phyloP scores from a whole-genome alignment of 1,284 basidiomycete genomes.

The Marasmius fiardii region DNA sequence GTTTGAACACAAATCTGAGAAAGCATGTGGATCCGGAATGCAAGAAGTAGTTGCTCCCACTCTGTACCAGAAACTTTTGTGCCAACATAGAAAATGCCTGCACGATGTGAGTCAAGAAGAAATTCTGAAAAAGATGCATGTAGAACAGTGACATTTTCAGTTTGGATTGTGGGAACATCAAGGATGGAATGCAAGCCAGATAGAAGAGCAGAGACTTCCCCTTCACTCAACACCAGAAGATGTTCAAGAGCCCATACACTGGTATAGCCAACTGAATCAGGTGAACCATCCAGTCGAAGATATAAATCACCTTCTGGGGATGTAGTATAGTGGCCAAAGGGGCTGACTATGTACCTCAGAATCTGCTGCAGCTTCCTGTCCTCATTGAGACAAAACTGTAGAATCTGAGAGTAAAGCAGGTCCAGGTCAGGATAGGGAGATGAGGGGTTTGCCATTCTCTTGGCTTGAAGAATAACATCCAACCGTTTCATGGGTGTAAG shows the following conservation, averaged over 20 bases:
- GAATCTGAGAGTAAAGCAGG: no score
- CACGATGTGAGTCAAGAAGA: background rate
- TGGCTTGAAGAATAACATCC: no score
- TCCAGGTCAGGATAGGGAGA: no score
- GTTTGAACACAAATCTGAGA: background rate
- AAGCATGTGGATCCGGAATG: background rate
- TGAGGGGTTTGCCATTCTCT: no score
- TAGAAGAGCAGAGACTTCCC: background rate
- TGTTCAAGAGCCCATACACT: background rate
- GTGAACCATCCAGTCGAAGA: background rate
- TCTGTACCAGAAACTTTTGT: background rate
- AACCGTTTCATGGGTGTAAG: no score
- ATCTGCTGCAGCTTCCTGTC: background rate
- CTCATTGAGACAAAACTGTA: no score
- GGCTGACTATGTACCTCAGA: background rate
- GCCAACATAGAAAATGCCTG: background rate
- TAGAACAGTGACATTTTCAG: background rate
- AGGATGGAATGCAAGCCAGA: no score
- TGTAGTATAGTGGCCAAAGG: no score
- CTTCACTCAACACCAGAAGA: background rate
- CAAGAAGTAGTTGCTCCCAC: background rate
- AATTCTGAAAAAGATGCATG: background rate
- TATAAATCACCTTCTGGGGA: background rate
- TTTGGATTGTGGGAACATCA: background rate
- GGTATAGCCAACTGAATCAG: no score